Evolutionary conservation across 202 grass and related monocot species (phyloP).

Genomic region (Setaria viridis): DNA sequence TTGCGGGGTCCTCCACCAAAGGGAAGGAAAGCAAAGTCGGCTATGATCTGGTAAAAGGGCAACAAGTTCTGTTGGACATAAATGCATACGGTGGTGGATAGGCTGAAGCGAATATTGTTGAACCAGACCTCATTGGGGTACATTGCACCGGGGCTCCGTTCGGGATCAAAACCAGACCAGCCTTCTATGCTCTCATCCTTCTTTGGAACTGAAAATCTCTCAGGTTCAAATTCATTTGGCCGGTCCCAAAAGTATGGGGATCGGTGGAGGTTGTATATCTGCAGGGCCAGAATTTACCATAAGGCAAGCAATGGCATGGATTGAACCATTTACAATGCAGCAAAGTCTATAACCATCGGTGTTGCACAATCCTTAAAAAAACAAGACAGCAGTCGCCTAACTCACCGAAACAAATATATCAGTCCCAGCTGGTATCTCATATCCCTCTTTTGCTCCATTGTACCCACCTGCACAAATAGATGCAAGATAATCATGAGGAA

Average conservation of each 20-base stretch:
- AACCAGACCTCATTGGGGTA: slow-evolving; percentile 84
- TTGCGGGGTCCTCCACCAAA: slow-evolving; percentile 90
- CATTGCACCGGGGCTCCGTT: slow-evolving; percentile 75
- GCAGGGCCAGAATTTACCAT: slow-evolving; percentile 39
- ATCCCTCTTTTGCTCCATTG: slow-evolving; percentile 88
- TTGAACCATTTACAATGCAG: background rate
- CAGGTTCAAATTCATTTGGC: slow-evolving; percentile 89
- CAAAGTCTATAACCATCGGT: slow-evolving; percentile 24
- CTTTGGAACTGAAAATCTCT: slow-evolving; percentile 82
- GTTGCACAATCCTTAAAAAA: slow-evolving; percentile 4
- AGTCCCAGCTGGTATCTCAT: slow-evolving; percentile 86
- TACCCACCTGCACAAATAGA: slow-evolving; percentile 69
- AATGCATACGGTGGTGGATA: background rate
- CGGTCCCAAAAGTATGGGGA: slow-evolving; percentile 90
- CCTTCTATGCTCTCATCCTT: slow-evolving; percentile 73
- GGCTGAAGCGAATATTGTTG: background rate
- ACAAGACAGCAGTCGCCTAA: background rate
- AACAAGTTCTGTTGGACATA: background rate
- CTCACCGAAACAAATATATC: slow-evolving; percentile 98
- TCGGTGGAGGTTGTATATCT: slow-evolving; percentile 95
- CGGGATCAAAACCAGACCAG: slow-evolving; percentile 92
- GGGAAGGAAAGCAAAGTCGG: slow-evolving; percentile 93
- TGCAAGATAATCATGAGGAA: background rate
- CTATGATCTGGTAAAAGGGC: slow-evolving; percentile 62
- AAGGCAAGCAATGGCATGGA: background rate